These are phyloP conservation scores for Cyclotella sp. DNA, from an alignment of 108 stramenopile genomes.

Conservation along the genomic window DNA sequence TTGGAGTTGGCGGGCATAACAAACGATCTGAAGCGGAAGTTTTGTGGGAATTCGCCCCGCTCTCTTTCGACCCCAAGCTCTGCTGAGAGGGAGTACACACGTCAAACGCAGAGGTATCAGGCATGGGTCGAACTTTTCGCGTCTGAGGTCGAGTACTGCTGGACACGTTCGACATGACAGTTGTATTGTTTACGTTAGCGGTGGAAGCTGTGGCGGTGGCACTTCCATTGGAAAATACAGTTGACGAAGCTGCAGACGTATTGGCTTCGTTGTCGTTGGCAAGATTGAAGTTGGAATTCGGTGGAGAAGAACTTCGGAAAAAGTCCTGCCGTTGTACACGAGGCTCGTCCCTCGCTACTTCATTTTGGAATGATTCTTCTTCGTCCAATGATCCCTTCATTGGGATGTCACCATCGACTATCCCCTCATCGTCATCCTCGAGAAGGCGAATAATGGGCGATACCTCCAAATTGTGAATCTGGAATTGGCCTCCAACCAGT, in stretches of 20 bases:
- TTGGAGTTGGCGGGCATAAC: constrained; percentile 80
- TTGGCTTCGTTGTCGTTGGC: not conserved
- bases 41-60: constrained; percentile 54
- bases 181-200: constrained; percentile 37
- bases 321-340: constrained; percentile 11
- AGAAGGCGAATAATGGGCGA: constrained; percentile 47
- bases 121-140: constrained; percentile 73
- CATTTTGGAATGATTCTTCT: constrained; percentile 13
- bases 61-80: constrained; percentile 47
- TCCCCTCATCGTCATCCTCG: constrained; percentile 32
- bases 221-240: constrained; percentile 30
- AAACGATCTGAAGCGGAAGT: constrained; percentile 39
- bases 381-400: constrained; percentile 29
- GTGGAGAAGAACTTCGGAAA: constrained; percentile 9
- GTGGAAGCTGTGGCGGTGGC: constrained; percentile 30
- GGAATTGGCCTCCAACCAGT: constrained; percentile 20
- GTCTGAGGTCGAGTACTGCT: constrained; percentile 38
- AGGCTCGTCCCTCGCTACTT: not conserved
- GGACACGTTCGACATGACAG: constrained; percentile 18
- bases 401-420: constrained; percentile 21
- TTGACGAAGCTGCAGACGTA: constrained; percentile 15
- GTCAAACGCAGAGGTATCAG: constrained; percentile 83
- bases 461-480: constrained; percentile 40
- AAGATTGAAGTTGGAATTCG: not conserved
- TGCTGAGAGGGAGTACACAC: constrained; percentile 45